A percentile compares a stretch with the other conserved stretches of the same genome.
Conservation (phyloP, 208 protist species). For the Borovskyia barvae region DNA sequence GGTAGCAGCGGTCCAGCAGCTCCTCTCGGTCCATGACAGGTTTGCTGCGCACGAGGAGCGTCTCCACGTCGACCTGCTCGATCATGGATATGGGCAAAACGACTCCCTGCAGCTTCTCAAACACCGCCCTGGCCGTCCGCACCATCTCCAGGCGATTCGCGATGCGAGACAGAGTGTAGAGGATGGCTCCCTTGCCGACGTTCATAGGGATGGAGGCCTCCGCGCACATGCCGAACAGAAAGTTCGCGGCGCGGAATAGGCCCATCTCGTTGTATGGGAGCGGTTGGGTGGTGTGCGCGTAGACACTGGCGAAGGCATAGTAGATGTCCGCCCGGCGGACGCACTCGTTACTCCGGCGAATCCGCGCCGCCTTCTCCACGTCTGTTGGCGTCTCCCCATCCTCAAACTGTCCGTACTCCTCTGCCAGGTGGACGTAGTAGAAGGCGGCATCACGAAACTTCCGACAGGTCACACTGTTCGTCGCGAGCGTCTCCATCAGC, state of each 20-base stretch:
- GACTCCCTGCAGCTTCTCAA: slow-evolving; percentile 88
- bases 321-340: slow-evolving; percentile 89
- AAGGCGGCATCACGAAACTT: slow-evolving; percentile 91
- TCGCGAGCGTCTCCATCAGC: slow-evolving; percentile 91
- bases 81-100: slow-evolving; percentile 79
- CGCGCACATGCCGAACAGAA: slow-evolving; percentile 70
- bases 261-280: slow-evolving; percentile 84
- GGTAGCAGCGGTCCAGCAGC: slow-evolving; percentile 89
- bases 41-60: slow-evolving; percentile 88
- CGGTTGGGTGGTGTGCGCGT: slow-evolving; percentile 86
- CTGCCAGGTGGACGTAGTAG: slow-evolving; percentile 90
- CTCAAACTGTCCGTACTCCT: slow-evolving; percentile 74
- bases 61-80: slow-evolving; percentile 91
- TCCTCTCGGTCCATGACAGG: slow-evolving; percentile 88
- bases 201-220: slow-evolving; percentile 75
- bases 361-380: slow-evolving; percentile 55
- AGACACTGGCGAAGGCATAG: slow-evolving; percentile 89
- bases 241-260: slow-evolving; percentile 87
- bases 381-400: slow-evolving; percentile 58
- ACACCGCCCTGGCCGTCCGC: slow-evolving; percentile 84
- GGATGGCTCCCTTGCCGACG: slow-evolving; percentile 85
- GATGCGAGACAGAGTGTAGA: slow-evolving; percentile 87
- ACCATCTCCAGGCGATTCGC: slow-evolving; percentile 85
- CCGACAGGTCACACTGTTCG: slow-evolving; percentile 92
- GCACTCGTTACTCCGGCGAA: slow-evolving; percentile 79